Conservation (phyloP, 2,329 filamentous ascomycete species). For the Atkinsonella hypoxylon region DNA sequence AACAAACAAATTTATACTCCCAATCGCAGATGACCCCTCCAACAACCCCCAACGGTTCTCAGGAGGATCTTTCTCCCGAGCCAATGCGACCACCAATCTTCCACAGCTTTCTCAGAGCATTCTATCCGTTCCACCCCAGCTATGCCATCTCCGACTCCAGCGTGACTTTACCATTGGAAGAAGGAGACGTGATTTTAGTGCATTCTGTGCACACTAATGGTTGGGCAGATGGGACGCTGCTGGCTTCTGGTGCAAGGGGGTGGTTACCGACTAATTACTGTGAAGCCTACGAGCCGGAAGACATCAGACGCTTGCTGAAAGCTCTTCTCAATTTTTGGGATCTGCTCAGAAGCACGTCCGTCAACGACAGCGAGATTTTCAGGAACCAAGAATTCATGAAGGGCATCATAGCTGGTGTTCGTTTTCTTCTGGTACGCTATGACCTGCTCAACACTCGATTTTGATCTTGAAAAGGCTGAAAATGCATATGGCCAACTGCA, state of each 20-base stretch:
- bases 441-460: neutral
- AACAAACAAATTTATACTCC: constrained; percentile 29
- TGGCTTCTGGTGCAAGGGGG: constrained; percentile 75
- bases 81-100: constrained; percentile 53
- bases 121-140: constrained; percentile 80
- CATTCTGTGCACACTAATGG: constrained; percentile 97
- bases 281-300: constrained; percentile 81
- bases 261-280: constrained; percentile 99
- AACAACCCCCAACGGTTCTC: constrained; percentile 57
- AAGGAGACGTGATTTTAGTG: constrained; percentile 85
- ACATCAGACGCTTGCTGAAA: constrained; percentile 74
- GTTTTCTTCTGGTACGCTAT: constrained; percentile 68
- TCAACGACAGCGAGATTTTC: constrained; percentile 67
- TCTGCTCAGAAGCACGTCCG: constrained; percentile 63
- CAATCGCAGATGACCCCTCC: constrained; percentile 64
- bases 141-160: constrained; percentile 69
- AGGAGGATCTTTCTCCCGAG: constrained; percentile 40
- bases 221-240: constrained; percentile 90
- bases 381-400: constrained; percentile 89
- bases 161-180: constrained; percentile 76
- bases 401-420: constrained; percentile 84
- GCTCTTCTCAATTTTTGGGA: constrained; percentile 91
- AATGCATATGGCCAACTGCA: neutral
- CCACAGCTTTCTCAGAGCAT: constrained; percentile 88
- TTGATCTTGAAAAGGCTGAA: neutral